phyloP scores from a whole-genome alignment of 768 basidiomycete genomes.

The Russula emetica region DNA sequence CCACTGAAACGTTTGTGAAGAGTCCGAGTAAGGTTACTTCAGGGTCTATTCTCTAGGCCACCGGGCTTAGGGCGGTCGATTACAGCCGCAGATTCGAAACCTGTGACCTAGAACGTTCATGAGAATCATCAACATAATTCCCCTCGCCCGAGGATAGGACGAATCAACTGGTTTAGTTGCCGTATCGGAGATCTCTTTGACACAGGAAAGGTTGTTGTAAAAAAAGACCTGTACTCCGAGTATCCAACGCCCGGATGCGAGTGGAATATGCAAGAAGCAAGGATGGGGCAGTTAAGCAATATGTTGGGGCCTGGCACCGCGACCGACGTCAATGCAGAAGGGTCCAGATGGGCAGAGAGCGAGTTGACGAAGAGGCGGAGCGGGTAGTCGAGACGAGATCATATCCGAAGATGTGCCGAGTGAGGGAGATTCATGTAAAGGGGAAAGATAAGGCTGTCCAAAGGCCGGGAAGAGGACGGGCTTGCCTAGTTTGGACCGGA shows the following conservation, averaged over 20 bases:
- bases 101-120: background rate
- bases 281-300: background rate
- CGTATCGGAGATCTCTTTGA: background rate
- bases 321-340: background rate
- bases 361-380: background rate
- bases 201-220: background rate
- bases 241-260: no score
- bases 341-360: no score
- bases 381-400: slow-evolving; percentile 2
- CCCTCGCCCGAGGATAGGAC: background rate
- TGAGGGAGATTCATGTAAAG: no score
- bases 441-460: background rate
- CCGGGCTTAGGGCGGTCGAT: slow-evolving; percentile 1
- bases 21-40: no score
- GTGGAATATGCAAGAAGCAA: no score
- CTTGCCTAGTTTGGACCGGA: slow-evolving; percentile 7
- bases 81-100: background rate
- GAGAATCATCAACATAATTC: background rate
- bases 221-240: background rate
- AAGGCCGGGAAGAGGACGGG: background rate
- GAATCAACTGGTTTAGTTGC: background rate
- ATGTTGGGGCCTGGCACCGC: background rate
- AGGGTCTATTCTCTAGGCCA: background rate
- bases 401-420: background rate
- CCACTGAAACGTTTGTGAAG: background rate